A percentile compares a stretch with the other conserved stretches of the same genome.
Evolutionary conservation across 1,284 basidiomycete genomes (phyloP).

Genomic region (Ceratobasidium sp.): DNA sequence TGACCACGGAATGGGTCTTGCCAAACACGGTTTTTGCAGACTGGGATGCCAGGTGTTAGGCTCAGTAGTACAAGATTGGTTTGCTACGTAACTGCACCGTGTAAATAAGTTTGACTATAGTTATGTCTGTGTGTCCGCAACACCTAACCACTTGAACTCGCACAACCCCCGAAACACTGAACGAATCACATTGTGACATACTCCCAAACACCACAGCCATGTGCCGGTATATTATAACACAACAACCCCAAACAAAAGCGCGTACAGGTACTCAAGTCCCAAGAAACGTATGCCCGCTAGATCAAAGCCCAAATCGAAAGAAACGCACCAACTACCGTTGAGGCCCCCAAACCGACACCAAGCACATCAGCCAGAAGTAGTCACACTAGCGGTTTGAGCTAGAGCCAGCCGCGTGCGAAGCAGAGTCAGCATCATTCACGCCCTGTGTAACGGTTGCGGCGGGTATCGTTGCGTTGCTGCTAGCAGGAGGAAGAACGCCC

Average conservation of each 20-base stretch:
- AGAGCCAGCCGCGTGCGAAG: background rate
- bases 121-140: too few species aligned
- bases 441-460: background rate
- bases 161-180: background rate
- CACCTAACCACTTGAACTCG: too few species aligned
- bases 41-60: too few species aligned
- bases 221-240: too few species aligned
- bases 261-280: background rate
- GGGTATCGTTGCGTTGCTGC: slow-evolving; percentile 55
- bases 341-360: background rate
- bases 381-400: background rate
- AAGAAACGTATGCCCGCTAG: background rate
- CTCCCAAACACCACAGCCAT: too few species aligned
- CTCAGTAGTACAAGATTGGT: too few species aligned
- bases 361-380: background rate
- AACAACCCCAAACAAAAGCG: background rate
- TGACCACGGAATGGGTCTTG: too few species aligned
- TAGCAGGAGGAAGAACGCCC: slow-evolving; percentile 56
- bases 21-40: too few species aligned
- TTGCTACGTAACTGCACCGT: too few species aligned
- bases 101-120: too few species aligned
- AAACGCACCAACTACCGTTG: background rate
- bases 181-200: slow-evolving; percentile 8
- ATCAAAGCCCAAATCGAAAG: slow-evolving; percentile 18
- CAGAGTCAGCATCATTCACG: background rate